Conservation (phyloP, 352 stramenopile genomes). For the Pythium angustatum region DNA sequence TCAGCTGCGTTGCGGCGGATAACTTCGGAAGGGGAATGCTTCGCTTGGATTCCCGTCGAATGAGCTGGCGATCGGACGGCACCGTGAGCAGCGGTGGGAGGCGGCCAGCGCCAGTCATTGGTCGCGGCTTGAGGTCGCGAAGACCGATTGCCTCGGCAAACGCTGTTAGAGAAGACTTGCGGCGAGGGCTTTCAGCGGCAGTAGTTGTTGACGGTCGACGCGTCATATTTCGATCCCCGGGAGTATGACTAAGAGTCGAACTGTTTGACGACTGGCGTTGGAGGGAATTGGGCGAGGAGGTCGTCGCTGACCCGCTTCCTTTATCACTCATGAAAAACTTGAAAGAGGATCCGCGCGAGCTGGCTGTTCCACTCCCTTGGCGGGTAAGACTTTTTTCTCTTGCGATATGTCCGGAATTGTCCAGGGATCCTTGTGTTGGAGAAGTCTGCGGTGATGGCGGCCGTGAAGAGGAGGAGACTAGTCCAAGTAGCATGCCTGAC, state of each 20-base stretch:
- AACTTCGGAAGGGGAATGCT: conserved; percentile 8
- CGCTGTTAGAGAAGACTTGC: conserved; percentile 23
- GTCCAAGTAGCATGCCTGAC: conserved; percentile 4
- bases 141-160: conserved; percentile 18
- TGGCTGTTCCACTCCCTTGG: neutral
- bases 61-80: conserved; percentile 10
- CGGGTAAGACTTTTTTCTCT: neutral
- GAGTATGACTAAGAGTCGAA: neutral
- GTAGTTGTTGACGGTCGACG: neutral
- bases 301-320: neutral
- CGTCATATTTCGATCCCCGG: neutral
- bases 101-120: neutral
- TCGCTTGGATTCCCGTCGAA: neutral
- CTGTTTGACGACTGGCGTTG: conserved; percentile 14
- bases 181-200: conserved; percentile 5
- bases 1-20: conserved; percentile 17
- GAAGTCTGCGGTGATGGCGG: neutral
- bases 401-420: neutral
- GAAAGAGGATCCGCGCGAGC: neutral
- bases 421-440: neutral
- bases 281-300: neutral
- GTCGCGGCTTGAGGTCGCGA: conserved; percentile 6
- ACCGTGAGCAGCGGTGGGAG: conserved; percentile 5
- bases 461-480: neutral
- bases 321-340: conserved; percentile 2